phyloP scores from a whole-genome alignment of 2,329 filamentous ascomycete species.

The Trichophyton verrucosum region DNA sequence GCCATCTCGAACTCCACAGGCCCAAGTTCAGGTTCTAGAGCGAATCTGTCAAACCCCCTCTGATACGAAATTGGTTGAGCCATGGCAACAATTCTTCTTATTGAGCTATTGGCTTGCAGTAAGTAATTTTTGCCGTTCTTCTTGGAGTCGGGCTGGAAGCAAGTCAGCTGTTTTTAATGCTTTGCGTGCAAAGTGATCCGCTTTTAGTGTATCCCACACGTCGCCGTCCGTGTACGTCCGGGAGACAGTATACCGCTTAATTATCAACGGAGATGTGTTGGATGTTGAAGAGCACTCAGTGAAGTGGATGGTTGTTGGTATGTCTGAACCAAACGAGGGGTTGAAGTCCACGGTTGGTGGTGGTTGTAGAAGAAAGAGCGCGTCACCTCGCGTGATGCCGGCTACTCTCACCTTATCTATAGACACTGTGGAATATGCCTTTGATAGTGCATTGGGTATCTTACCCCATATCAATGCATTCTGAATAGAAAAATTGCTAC shows the following conservation, averaged over 20 bases:
- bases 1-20: conserved; percentile 12
- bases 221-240: background rate
- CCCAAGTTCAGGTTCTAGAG: conserved; percentile 6
- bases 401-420: background rate
- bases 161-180: background rate
- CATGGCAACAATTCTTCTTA: background rate
- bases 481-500: too few species aligned
- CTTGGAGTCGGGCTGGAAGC: too few species aligned
- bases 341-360: too few species aligned
- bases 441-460: too few species aligned
- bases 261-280: background rate
- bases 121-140: too few species aligned
- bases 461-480: too few species aligned
- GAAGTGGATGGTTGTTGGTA: background rate
- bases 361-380: background rate
- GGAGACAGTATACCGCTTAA: background rate
- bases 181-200: background rate
- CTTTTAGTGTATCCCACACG: too few species aligned
- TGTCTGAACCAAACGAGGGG: background rate
- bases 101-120: background rate
- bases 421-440: background rate
- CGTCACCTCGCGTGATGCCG: background rate
- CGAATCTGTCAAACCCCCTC: background rate
- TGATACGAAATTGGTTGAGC: background rate
- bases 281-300: background rate